Base-by-base conservation (phyloP, 371 early-diverging fungal genomes). In the Racocetra persica region DNA sequence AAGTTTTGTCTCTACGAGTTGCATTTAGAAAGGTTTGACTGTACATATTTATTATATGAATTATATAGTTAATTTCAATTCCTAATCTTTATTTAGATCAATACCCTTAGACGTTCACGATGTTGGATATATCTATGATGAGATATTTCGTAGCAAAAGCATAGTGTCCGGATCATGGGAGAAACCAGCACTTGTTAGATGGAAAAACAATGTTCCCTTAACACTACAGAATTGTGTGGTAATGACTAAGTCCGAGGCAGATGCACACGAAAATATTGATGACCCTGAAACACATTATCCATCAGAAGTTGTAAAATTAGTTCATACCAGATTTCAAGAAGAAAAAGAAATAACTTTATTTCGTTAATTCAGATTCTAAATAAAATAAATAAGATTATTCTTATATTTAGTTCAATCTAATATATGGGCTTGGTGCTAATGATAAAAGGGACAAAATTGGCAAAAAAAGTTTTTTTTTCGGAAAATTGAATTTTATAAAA, bases 91-190 rank as follows among this genome's bases (percentile, higher is more conserved):
- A 63, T 8, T 66, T 81, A 82, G 88, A 59, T 80, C 84, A 7
- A 89, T 90, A 80, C 90, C 88, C 28, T 79, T 97, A 74, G 92
- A 92, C 83, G 78, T 85, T 6, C 88, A 87, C 36, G 97, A 97
- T 82, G 88, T 94, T 4, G 96, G 90, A 0, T 96, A 95, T 84
- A 86, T 97, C 32, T 87, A 95, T 72, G 97, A 98, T 77, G 97
- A 98, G 83, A 90, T 96, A 75, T 98, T 95, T 94, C 89, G 91
- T 57, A 94, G 95, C 32, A 92, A 92, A 81, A 93, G 94, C 81
- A 92, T 91, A 2, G 45, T 97, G 1, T 94, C 96, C 2, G 92
- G 94, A 11, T 86, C 91, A 10, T 86, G 86, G 62, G 96, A 97
- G 70, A 93, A 93, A 78, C 83, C 94, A 18, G 88, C 93, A 0